phyloP scores from a whole-genome alignment of 768 basidiomycete species.

The Suillus occidentalis region DNA sequence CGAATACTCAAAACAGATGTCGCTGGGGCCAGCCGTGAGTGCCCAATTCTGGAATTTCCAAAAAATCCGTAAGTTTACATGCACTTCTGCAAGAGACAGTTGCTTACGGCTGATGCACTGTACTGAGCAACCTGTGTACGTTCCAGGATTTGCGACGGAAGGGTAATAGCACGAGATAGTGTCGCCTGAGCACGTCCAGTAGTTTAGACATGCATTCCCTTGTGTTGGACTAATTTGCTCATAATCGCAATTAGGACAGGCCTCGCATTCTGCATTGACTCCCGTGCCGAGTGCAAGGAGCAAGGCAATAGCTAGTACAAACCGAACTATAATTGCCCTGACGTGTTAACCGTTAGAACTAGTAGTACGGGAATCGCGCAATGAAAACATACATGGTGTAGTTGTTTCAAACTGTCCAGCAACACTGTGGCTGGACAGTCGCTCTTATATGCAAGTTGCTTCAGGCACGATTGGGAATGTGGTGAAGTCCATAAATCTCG shows the following conservation, averaged over 20 bases:
- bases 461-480: neutral
- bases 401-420: neutral
- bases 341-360: neutral
- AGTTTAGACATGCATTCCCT: constrained; percentile 2
- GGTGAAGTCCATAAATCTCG: neutral
- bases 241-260: constrained; percentile 3
- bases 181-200: constrained; percentile 1
- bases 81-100: neutral
- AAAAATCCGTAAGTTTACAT: neutral
- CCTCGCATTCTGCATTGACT: neutral
- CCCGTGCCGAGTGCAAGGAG: neutral
- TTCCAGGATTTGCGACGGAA: constrained; percentile 1
- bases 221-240: neutral
- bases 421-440: neutral
- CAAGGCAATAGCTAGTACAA: neutral
- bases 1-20: neutral
- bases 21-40: neutral
- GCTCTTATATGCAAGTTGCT: neutral
- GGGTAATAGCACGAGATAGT: neutral
- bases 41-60: neutral
- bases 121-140: neutral
- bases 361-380: neutral
- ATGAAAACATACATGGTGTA: neutral
- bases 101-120: neutral
- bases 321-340: neutral